Base-by-base conservation (phyloP, 148 eudicot genomes). In the Tetragonia tetragonoides region DNA sequence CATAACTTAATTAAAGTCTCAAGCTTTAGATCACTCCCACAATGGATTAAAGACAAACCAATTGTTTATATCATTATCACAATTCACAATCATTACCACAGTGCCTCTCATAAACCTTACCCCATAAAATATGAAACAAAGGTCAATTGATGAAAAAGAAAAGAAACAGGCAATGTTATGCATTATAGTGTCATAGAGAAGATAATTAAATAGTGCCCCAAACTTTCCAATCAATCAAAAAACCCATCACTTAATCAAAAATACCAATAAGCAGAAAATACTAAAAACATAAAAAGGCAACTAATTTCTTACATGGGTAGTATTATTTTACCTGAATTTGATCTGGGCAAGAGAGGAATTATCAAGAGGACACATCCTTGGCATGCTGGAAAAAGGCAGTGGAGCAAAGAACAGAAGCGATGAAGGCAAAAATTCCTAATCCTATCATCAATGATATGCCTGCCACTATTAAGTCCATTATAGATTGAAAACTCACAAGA, bases 371-470 rank as follows among this genome's bases (percentile, higher is more conserved):
- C 66, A 79, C 60, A 63, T 83, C 84, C 84, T 89, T 94, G 63
- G 85, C 88, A 68, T 94, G 88, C 47, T 85, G 89, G 5, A 89
- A 70, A 70, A 94, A 94, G 28, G 90, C 92, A 60, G 87, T 86
- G 59, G 89, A 85, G 77, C 92, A 89, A 73, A 91, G 89, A 77
- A 91, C 46, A 23, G 87, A 91, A 71, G 90, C 83, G 47, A 89
- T 84, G 73, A 92, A 67, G 9, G 91, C 83, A 61, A 94, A 92
- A 5, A 94, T 70, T 6, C 93, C 95, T 66, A 94, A 73, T 1
- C 97, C 98, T 57, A 94, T 83, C 87, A 88, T 80, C 75, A 94
- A 79, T 17, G 97, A 94, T 61, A 89, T 37, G 1, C 95, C 94
- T 0, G 97, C 98, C 5, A 92, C 86, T n/a, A 84, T 39, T 9